phyloP scores from a whole-genome alignment of 1,139 yeast genomes.

The Torulaspora globosa region DNA sequence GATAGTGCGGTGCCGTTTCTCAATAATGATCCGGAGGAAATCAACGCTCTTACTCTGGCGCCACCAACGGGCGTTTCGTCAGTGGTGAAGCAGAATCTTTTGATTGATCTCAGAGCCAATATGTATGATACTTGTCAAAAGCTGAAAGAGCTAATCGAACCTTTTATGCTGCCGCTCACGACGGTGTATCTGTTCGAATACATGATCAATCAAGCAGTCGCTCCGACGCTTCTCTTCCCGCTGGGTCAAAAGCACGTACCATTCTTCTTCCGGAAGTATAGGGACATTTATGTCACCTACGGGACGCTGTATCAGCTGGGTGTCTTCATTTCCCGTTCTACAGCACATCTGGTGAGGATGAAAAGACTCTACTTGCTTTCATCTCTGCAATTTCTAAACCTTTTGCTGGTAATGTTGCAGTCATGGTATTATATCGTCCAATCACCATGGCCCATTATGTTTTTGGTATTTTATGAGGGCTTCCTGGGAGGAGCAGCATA shows the following conservation, averaged over 20 bases:
- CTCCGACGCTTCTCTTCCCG: conserved; percentile 82
- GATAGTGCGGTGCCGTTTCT: conserved; percentile 5
- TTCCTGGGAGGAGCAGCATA: conserved; percentile 86
- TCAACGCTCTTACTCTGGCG: conserved; percentile 4
- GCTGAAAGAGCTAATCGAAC: conserved; percentile 52
- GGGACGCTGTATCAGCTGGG: conserved; percentile 93
- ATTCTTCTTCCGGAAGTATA: conserved; percentile 52
- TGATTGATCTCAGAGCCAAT: conserved; percentile 29
- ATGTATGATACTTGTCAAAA: conserved; percentile 41
- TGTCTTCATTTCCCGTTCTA: conserved; percentile 84
- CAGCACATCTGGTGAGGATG: conserved; percentile 62
- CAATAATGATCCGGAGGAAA: conserved; percentile 6
- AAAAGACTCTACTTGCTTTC: conserved; percentile 59
- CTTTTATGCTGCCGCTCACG: conserved; percentile 78
- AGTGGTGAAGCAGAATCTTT: conserved; percentile 5
- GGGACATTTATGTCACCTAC: conserved; percentile 89
- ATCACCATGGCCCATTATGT: conserved; percentile 59
- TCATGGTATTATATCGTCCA: conserved; percentile 59
- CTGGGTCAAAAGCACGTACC: conserved; percentile 43
- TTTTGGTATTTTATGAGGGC: conserved; percentile 77
- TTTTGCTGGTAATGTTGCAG: conserved; percentile 57
- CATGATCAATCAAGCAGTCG: conserved; percentile 82
- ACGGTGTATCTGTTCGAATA: conserved; percentile 85
- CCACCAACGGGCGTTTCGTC: conserved; percentile 9
- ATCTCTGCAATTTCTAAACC: conserved; percentile 62